A percentile compares a stretch with the other conserved stretches of the same genome.
These are phyloP conservation scores for Pseudocercospora fijiensis DNA, from an alignment of 2,329 filamentous ascomycete species.

Conservation along the genomic window DNA sequence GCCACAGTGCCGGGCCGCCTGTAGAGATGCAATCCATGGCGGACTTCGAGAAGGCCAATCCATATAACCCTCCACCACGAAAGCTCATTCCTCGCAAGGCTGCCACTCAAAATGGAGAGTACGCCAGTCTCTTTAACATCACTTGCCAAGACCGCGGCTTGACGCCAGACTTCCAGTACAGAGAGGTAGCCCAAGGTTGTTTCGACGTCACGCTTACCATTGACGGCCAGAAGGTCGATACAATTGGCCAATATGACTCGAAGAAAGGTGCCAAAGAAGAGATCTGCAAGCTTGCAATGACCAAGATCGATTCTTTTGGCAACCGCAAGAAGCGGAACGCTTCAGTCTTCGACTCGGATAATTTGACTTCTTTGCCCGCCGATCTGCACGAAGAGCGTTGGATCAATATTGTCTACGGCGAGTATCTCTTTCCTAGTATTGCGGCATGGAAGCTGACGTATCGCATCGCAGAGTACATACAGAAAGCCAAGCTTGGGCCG, in stretches of 20 bases:
- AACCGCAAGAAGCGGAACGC: constrained; percentile 30
- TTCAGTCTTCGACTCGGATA: not conserved
- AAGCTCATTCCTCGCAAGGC: constrained; percentile 10
- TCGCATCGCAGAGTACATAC: constrained; percentile 32
- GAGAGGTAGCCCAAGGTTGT: constrained; percentile 16
- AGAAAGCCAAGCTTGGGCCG: constrained; percentile 21
- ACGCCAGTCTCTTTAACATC: constrained; percentile 19
- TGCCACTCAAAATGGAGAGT: constrained; percentile 14
- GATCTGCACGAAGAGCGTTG: constrained; percentile 38
- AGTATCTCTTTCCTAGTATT: not conserved
- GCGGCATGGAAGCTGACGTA: constrained; percentile 6
- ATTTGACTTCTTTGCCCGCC: constrained; percentile 7
- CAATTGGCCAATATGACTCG: constrained; percentile 35
- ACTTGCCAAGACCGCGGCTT: constrained; percentile 25
- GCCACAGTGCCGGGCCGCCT: constrained; percentile 2
- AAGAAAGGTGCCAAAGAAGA: constrained; percentile 49
- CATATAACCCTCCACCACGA: constrained; percentile 23
- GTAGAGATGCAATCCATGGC: constrained; percentile 24
- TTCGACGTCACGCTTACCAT: constrained; percentile 22
- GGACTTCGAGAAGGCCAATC: constrained; percentile 27
- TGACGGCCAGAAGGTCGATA: constrained; percentile 20
- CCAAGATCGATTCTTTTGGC: constrained; percentile 34
- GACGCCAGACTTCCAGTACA: constrained; percentile 16
- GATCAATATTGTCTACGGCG: constrained; percentile 40
- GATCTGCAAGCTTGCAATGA: constrained; percentile 38